These are phyloP conservation scores for Phoenix roebelenii DNA, from an alignment of 176 grass and related monocot genomes.

Conservation along the genomic window DNA sequence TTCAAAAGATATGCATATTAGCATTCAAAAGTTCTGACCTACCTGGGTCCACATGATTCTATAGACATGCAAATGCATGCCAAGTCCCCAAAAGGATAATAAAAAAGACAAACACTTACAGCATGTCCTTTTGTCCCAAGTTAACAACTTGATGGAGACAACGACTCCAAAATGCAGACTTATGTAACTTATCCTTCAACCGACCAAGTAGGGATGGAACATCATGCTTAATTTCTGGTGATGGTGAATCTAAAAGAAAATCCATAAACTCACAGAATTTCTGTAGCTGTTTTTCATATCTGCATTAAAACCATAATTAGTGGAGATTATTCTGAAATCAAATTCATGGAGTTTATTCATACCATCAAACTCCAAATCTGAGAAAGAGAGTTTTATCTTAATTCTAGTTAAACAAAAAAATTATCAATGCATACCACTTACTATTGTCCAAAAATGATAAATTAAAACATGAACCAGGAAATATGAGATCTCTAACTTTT, in stretches of 20 bases:
- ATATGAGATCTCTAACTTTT: too few species aligned
- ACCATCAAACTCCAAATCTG: too few species aligned
- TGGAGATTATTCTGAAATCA: constrained; percentile 6
- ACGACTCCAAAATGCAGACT: constrained; percentile 67
- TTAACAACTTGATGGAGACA: constrained; percentile 46
- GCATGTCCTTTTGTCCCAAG: constrained; percentile 77
- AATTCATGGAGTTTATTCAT: not conserved
- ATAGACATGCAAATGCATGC: too few species aligned
- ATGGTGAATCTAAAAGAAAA: constrained; percentile 69
- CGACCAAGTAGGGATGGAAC: constrained; percentile 37
- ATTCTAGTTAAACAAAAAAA: too few species aligned
- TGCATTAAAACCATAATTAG: constrained; percentile 17
- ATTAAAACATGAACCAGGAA: too few species aligned
- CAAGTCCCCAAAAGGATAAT: not conserved
- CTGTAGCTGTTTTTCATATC: constrained; percentile 75
- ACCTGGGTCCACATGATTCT: too few species aligned
- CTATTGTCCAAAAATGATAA: too few species aligned
- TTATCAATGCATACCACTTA: too few species aligned
- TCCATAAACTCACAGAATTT: constrained; percentile 91
- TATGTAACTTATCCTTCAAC: constrained; percentile 73
- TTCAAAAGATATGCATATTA: too few species aligned
- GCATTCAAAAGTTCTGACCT: too few species aligned
- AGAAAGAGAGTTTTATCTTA: too few species aligned
- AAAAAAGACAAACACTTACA: constrained; percentile 44
- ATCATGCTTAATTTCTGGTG: constrained; percentile 56